Percentiles rank a stretch among this genome's conserved stretches.
Conservation (phyloP, 768 basidiomycete genomes). For the Leccinellum luteum region DNA sequence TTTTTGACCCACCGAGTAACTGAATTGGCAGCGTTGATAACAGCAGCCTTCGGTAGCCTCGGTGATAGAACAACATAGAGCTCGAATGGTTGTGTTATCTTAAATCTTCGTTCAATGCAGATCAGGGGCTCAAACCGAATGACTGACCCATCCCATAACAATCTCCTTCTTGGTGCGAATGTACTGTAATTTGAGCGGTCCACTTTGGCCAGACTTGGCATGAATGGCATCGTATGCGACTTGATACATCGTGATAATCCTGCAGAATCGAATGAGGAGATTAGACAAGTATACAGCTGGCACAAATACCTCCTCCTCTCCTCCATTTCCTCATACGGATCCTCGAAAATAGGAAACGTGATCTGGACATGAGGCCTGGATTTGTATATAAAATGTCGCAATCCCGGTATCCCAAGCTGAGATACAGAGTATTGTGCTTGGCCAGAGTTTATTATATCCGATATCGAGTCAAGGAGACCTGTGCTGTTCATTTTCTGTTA, state of each 20-base stretch:
- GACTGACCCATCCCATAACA: constrained; percentile 90
- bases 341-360: constrained; percentile 82
- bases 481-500: constrained; percentile 63
- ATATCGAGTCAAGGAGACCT: constrained; percentile 52
- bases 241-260: constrained; percentile 86
- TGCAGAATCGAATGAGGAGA: constrained; percentile 32
- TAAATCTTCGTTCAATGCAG: background rate
- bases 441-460: constrained; percentile 44
- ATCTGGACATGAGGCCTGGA: constrained; percentile 86
- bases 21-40: constrained; percentile 84
- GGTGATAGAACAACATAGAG: constrained; percentile 84
- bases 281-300: background rate
- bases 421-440: constrained; percentile 65
- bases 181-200: constrained; percentile 82
- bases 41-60: constrained; percentile 81
- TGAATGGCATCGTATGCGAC: constrained; percentile 86
- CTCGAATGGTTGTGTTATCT: constrained; percentile 95
- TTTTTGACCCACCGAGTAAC: constrained; percentile 90
- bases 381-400: constrained; percentile 96
- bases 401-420: constrained; percentile 81
- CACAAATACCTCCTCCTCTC: constrained; percentile 56
- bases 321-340: constrained; percentile 66
- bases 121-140: background rate
- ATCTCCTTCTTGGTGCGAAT: constrained; percentile 83
- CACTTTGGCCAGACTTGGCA: constrained; percentile 80